Base-by-base conservation (phyloP, 2,329 filamentous ascomycete species). In the Fusarium praegraminearum region DNA sequence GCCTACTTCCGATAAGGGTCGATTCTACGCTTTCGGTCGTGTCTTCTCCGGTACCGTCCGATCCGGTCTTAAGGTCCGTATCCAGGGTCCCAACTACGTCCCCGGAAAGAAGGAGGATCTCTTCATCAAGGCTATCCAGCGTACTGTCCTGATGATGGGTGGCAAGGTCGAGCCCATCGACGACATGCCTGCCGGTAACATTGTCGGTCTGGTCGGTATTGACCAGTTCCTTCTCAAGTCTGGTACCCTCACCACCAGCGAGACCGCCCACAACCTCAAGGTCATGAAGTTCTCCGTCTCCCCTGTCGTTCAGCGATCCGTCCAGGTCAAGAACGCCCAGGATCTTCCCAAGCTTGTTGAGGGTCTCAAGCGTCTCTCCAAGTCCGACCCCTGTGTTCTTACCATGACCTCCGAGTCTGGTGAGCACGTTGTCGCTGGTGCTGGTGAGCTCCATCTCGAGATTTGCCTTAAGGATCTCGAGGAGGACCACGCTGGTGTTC, bases 221-320 rank as follows among this genome's bases (percentile, higher is more conserved):
- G 96, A 99, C 83, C 96, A 99, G 90, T 99, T 98, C 93, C 89
- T 99, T 89, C 94, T 99, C 88, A 99, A 99, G 92, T 98, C 96
- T 83, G 96, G 96, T 92, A 99, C 96, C 80, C 92, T 99, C 78
- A 97, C 94, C 85, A 98, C 95, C 82, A 91, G 89, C 81, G 96
- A 99, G 76, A 97, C 93, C 74, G 95, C 96, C 82, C 96, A 99
- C 92, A 99, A 99, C 91, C 87, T 99, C 80, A 98, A 98, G 92
- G 96, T 99, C 86, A 99, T 99, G 96, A 98, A 98, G 89, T 99
- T 99, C 92, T 99, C 96, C 80, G 96, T 99, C 83, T 98, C 96
- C 67, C 96, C 96, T 78, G 96, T 99, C 86, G 96, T 99, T 75
- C 95, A 92, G 86, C 95, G 95, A 77, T 97, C 96, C 84, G 96